Conservation (phyloP, 352 stramenopile species). For the Globisporangium irregulare region DNA sequence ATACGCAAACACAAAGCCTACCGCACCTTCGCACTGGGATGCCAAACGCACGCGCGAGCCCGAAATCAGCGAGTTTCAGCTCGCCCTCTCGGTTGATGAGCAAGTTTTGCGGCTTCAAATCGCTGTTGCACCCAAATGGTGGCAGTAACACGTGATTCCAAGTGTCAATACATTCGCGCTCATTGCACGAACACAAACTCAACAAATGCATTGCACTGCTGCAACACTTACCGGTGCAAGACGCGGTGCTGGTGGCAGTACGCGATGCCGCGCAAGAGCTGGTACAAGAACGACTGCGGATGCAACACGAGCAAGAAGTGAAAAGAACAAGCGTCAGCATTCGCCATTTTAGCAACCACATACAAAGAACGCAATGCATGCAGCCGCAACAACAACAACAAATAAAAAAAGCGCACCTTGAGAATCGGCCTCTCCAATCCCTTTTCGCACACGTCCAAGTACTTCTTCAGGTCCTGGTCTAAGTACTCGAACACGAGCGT, state of each 20-base stretch:
- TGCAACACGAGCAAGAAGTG: neutral
- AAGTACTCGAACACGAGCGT: conserved; percentile 99
- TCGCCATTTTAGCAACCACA: conserved; percentile 6
- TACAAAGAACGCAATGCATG: neutral
- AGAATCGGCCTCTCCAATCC: conserved; percentile 92
- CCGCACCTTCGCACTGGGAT: conserved; percentile 95
- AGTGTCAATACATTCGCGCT: neutral
- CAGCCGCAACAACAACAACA: neutral
- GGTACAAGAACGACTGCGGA: conserved; percentile 95
- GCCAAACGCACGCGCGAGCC: conserved; percentile 98
- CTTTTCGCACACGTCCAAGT: conserved; percentile 98
- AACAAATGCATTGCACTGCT: neutral
- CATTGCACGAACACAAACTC: neutral
- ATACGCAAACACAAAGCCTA: neutral
- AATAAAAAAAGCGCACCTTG: conserved; percentile 36
- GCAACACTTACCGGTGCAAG: conserved; percentile 69
- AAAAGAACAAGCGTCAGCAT: neutral
- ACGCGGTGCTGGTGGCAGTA: conserved; percentile 99
- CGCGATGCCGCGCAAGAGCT: conserved; percentile 97
- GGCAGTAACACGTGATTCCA: neutral
- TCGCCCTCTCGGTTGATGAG: conserved; percentile 97
- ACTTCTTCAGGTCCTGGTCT: conserved; percentile 99
- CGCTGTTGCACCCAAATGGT: conserved; percentile 67
- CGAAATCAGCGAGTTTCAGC: conserved; percentile 99
- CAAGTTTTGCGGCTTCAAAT: conserved; percentile 99